Conservation (phyloP, 306 rosid genomes). For the Ammopiptanthus mongolicus region DNA sequence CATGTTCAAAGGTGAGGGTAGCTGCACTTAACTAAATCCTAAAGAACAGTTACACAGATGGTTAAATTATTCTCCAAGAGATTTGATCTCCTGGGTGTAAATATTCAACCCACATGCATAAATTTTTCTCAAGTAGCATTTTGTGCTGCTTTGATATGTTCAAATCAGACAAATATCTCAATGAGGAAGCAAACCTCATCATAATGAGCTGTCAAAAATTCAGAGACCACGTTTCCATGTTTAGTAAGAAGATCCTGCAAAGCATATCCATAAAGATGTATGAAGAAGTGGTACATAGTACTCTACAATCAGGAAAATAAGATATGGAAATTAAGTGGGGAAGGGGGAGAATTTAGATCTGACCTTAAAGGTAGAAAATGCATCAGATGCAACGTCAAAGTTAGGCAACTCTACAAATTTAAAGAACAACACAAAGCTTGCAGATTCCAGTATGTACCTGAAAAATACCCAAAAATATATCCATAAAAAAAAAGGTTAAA, state of each 20-base stretch:
- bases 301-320: conserved; percentile 19
- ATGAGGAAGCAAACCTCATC: conserved; percentile 58
- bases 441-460: conserved; percentile 92
- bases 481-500: conserved; percentile 21
- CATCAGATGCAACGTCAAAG: conserved; percentile 94
- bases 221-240: conserved; percentile 66
- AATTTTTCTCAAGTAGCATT: conserved; percentile 17
- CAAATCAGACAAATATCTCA: conserved; percentile 25
- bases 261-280: conserved; percentile 17
- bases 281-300: conserved; percentile 5
- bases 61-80: conserved; percentile 21
- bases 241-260: conserved; percentile 88
- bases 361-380: conserved; percentile 96
- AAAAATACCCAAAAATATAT: conserved; percentile 42
- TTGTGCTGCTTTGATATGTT: conserved; percentile 18
- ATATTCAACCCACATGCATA: conserved; percentile 15
- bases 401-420: conserved; percentile 86
- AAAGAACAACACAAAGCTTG: conserved; percentile 88
- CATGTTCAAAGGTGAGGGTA: conserved; percentile 13
- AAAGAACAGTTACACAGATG: conserved; percentile 8
- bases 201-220: conserved; percentile 70
- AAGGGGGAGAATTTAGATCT: conserved; percentile 10
- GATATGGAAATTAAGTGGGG: not conserved
- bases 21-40: conserved; percentile 18
- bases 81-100: conserved; percentile 22